These are phyloP conservation scores for Hygrocybe punicea DNA, from an alignment of 768 basidiomycete genomes.

Conservation along the genomic window DNA sequence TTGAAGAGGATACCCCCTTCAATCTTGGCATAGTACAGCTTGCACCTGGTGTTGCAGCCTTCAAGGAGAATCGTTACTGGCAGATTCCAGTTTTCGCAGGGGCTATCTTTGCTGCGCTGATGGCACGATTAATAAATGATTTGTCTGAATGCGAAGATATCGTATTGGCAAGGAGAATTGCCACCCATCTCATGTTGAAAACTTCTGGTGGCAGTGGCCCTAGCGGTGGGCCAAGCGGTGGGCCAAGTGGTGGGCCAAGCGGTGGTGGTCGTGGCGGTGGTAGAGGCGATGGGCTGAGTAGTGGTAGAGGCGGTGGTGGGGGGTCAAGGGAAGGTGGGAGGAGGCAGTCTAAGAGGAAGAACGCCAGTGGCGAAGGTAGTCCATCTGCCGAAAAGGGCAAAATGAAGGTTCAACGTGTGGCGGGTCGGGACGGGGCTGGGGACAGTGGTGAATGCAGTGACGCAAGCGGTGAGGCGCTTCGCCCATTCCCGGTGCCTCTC, in stretches of 20 bases:
- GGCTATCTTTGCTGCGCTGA: constrained; percentile 4
- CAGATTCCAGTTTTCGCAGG: neutral
- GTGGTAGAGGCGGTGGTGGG: constrained; percentile 3
- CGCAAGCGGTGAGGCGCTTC: constrained; percentile 3
- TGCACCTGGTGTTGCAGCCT: neutral
- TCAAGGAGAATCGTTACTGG: constrained; percentile 4
- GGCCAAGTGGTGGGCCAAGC: neutral
- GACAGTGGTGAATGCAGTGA: constrained; percentile 2
- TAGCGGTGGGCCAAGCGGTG: too few species aligned
- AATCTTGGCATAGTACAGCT: constrained; percentile 1
- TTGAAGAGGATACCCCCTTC: constrained; percentile 8
- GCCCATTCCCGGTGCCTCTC: constrained; percentile 1
- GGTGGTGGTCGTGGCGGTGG: neutral
- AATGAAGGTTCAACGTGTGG: constrained; percentile 2
- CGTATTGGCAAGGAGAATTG: constrained; percentile 1
- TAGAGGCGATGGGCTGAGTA: neutral
- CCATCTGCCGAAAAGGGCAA: constrained; percentile 1
- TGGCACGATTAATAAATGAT: neutral
- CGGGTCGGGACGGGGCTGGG: constrained; percentile 1
- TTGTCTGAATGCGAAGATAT: constrained; percentile 2
- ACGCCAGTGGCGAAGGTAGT: constrained; percentile 1
- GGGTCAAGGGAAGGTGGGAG: neutral
- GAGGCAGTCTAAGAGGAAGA: constrained; percentile 5
- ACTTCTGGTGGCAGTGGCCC: neutral
- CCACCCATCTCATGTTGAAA: neutral